Evolutionary conservation across 345 rosid genomes (phyloP), one percentile per base, ranked within the genome.

Genomic region (Pistacia integerrima): DNA sequence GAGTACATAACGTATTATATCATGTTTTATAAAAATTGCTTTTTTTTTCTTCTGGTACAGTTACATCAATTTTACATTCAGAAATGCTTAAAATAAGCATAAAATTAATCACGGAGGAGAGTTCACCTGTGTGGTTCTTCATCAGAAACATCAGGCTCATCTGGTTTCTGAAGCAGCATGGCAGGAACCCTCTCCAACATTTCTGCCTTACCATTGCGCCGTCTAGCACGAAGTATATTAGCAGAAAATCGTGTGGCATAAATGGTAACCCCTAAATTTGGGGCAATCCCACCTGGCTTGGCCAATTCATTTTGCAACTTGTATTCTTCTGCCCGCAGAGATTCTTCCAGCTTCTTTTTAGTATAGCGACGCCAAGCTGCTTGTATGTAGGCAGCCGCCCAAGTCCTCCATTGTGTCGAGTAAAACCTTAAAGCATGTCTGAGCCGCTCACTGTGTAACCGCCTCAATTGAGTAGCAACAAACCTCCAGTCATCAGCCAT

Each of bases 391-490:
- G 93, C 89, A 64, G 99, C 98, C 2, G 63, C 63, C 63, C 35
- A 59, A 59, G 35, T 22, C 22, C 35, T 59, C 63, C 1, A 93
- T 58, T 93, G 98, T 70, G 84, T 92, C 0, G 98, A 95, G 84
- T 93, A 90, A 84, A 88, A 88, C 11, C 16, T 13, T 0, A n/a
- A 57, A 1, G 96, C 84, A 77, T 90, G 98, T 61, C 92, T 88
- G 38, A 95, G 87, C 82, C 91, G 94, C 88, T 90, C 93, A 76
- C 98, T 91, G 81, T 89, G 92, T 46, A 95, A 96, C 73, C 94
- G 86, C 33, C 97, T 86, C 84, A 91, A 91, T 41, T 22, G 25
- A 22, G 25, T 22, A 22, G 25, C 25, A 22, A 22, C 25, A 22
- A 22, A 22, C 25, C 25, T 22, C 25, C 25, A 22, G 25, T 22